Conservation (phyloP, 805 yeast genomes). For the Wickerhamomyces sydowiorum region DNA sequence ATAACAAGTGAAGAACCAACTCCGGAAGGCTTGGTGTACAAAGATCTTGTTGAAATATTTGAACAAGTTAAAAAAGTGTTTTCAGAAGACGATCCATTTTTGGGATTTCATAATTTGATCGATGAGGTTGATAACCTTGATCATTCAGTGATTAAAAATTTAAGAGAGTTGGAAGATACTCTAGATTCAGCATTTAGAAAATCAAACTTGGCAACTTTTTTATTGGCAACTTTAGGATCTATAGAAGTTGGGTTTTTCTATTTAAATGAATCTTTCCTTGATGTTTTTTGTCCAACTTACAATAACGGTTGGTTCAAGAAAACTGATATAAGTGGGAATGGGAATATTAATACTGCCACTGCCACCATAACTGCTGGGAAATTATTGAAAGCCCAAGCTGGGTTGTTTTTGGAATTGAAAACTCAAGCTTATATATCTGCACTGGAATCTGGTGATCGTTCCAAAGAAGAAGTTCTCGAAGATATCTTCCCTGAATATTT, state of each 20-base stretch:
- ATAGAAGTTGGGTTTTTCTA: constrained; percentile 84
- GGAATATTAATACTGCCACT: background rate
- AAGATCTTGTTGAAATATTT: constrained; percentile 66
- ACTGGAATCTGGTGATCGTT: constrained; percentile 53
- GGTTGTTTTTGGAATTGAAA: constrained; percentile 76
- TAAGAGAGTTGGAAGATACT: constrained; percentile 15
- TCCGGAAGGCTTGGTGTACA: constrained; percentile 56
- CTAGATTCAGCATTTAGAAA: constrained; percentile 55
- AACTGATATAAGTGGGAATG: constrained; percentile 3
- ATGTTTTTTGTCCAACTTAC: constrained; percentile 80
- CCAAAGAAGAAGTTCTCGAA: constrained; percentile 61
- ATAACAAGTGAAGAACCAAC: constrained; percentile 63
- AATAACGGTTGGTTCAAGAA: constrained; percentile 12
- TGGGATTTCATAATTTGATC: constrained; percentile 63
- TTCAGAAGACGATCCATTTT: constrained; percentile 62
- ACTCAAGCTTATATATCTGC: constrained; percentile 95
- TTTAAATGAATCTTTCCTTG: constrained; percentile 78
- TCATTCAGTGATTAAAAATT: constrained; percentile 4
- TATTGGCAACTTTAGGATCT: constrained; percentile 81
- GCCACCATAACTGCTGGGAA: constrained; percentile 34
- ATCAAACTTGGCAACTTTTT: constrained; percentile 81
- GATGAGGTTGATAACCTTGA: constrained; percentile 36
- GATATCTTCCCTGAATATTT: constrained; percentile 70
- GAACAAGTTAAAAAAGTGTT: constrained; percentile 72
- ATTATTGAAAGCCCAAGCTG: constrained; percentile 75